Conservation (phyloP, 2,329 filamentous ascomycete species). For the Pyrenochaeta sp. region DNA sequence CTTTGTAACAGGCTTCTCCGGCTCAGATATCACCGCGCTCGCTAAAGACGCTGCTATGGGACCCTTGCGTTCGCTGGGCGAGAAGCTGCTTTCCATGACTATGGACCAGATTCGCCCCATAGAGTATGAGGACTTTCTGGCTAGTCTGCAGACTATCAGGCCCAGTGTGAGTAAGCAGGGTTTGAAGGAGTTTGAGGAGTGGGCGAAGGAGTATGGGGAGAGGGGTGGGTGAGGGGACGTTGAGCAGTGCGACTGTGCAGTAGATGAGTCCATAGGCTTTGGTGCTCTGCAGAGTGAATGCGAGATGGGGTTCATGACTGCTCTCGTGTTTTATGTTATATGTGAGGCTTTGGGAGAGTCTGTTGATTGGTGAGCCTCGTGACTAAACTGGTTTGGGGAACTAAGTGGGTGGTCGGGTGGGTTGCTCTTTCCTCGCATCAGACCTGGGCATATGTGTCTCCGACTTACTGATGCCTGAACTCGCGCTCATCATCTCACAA, state of each 20-base stretch:
- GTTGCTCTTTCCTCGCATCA: slow-evolving; percentile 23
- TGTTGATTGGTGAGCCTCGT: no score
- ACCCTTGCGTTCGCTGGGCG: slow-evolving; percentile 85
- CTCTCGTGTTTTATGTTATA: no score
- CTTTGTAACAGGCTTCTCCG: slow-evolving; percentile 98
- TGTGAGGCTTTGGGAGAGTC: no score
- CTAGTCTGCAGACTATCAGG: slow-evolving; percentile 82
- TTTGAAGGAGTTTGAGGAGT: slow-evolving; percentile 88
- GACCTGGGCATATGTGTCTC: background rate
- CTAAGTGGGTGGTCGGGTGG: background rate
- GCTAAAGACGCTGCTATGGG: slow-evolving; percentile 99
- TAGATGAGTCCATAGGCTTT: no score
- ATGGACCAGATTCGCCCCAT: slow-evolving; percentile 96
- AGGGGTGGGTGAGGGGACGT: slow-evolving; percentile 71
- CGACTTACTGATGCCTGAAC: slow-evolving; percentile 8
- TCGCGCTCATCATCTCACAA: background rate
- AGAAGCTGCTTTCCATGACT: slow-evolving; percentile 86
- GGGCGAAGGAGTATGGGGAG: slow-evolving; percentile 93
- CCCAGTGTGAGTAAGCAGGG: slow-evolving; percentile 89
- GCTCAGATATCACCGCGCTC: slow-evolving; percentile 93
- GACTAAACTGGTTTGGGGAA: no score
- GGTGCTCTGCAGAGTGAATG: background rate
- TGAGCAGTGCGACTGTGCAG: no score
- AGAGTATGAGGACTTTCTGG: slow-evolving; percentile 79
- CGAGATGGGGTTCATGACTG: no score